phyloP scores from a whole-genome alignment of 306 rosid genomes.

The Ormosia semicastrata region DNA sequence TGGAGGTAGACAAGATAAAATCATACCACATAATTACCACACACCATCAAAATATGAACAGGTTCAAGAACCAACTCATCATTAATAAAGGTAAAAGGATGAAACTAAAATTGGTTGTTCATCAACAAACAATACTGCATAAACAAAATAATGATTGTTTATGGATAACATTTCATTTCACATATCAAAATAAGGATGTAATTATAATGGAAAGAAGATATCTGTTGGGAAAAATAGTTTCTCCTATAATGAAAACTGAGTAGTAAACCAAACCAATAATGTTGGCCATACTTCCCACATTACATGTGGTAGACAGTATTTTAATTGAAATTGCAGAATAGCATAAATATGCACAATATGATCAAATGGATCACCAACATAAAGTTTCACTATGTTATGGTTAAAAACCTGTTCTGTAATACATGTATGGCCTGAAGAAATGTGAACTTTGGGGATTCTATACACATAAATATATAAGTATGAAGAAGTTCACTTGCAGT shows the following conservation, averaged over 20 bases:
- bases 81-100: not conserved
- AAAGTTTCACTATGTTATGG: not conserved
- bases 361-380: not conserved
- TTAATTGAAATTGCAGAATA: slow-evolving; percentile 17
- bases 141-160: not conserved
- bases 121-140: not conserved
- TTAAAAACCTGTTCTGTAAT: not conserved
- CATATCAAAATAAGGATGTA: not conserved
- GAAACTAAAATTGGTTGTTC: not conserved
- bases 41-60: not conserved
- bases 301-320: not conserved
- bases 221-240: not conserved
- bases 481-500: not conserved
- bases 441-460: not conserved
- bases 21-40: not conserved
- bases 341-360: not conserved
- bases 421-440: not conserved
- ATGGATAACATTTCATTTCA: not conserved
- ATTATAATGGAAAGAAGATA: not conserved
- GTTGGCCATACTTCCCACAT: not conserved
- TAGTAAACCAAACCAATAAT: slow-evolving; percentile 4
- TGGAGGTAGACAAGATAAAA: not conserved
- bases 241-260: not conserved
- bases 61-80: not conserved
- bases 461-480: not conserved